A percentile compares a stretch with the other conserved stretches of the same genome.
Evolutionary conservation across 2,329 filamentous ascomycete genomes (phyloP).

Genomic region (Didymella pomorum): DNA sequence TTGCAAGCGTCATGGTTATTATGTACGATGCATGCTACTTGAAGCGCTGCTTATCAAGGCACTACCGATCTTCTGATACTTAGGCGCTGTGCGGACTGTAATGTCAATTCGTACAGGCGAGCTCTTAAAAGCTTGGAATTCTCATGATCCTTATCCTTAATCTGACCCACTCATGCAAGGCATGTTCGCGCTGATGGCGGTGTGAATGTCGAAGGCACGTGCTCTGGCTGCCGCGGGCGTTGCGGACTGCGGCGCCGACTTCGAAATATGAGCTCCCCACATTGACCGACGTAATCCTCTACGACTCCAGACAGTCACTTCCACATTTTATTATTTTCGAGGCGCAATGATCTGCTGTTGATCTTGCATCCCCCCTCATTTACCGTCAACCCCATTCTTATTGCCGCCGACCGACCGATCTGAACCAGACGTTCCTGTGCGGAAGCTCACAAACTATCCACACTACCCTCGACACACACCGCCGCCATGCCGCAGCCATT

Average conservation of each 20-base stretch:
- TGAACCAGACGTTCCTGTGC: constrained; percentile 24
- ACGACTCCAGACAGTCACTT: constrained; percentile 17
- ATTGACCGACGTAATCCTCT: constrained; percentile 33
- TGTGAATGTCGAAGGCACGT: constrained; percentile 29
- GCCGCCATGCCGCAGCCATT: constrained; percentile 74
- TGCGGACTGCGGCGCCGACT: constrained; percentile 32
- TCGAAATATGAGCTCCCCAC: constrained; percentile 48
- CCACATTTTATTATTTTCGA: constrained; percentile 6
- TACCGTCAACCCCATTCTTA: background rate
- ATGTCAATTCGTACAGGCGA: too few relatives aligned
- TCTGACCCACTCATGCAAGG: too few relatives aligned
- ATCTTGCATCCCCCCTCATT: constrained; percentile 9
- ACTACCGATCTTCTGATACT: background rate
- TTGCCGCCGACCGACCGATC: constrained; percentile 6
- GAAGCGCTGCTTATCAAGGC: background rate
- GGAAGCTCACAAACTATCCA: constrained; percentile 19
- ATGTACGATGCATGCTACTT: too few relatives aligned
- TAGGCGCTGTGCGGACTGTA: too few relatives aligned
- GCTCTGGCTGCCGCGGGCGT: constrained; percentile 27
- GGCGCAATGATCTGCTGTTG: constrained; percentile 18
- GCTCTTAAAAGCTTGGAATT: too few relatives aligned
- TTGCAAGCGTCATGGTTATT: too few relatives aligned
- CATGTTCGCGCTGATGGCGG: background rate
- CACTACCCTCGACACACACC: constrained; percentile 17
- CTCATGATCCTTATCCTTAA: background rate